Conservation (phyloP, 176 grass and related monocot genomes). For the Rhynchospora pubera region DNA sequence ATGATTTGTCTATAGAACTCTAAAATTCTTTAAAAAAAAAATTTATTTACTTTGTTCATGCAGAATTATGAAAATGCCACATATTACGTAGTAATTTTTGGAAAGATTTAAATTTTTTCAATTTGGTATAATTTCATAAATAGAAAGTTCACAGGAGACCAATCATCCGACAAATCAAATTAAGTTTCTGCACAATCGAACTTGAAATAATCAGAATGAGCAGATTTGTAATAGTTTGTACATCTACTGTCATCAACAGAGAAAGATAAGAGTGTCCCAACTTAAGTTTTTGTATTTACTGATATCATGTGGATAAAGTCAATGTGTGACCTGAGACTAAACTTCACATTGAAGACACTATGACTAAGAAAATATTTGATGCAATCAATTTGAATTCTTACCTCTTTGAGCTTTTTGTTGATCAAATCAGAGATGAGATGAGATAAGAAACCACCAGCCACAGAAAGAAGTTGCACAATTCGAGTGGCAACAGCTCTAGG, state of each 20-base stretch:
- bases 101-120: not conserved
- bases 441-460: constrained; percentile 88
- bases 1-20: not conserved
- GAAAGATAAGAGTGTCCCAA: not conserved
- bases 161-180: not conserved
- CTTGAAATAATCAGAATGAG: not conserved
- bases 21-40: not conserved
- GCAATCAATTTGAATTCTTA: constrained; percentile 3
- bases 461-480: constrained; percentile 69
- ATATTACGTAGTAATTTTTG: not conserved
- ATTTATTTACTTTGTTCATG: not conserved
- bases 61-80: not conserved
- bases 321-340: not conserved
- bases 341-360: not conserved
- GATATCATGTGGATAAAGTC: not conserved
- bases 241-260: not conserved
- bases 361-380: not conserved
- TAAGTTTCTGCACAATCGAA: not conserved
- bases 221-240: not conserved
- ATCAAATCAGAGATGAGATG: constrained; percentile 70
- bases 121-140: not conserved
- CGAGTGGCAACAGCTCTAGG: constrained; percentile 67
- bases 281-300: not conserved
- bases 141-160: not conserved
- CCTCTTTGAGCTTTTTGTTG: constrained; percentile 81